phyloP scores from a whole-genome alignment of 371 early-diverging fungal species.

The Amoeboaphelidium occidentale region DNA sequence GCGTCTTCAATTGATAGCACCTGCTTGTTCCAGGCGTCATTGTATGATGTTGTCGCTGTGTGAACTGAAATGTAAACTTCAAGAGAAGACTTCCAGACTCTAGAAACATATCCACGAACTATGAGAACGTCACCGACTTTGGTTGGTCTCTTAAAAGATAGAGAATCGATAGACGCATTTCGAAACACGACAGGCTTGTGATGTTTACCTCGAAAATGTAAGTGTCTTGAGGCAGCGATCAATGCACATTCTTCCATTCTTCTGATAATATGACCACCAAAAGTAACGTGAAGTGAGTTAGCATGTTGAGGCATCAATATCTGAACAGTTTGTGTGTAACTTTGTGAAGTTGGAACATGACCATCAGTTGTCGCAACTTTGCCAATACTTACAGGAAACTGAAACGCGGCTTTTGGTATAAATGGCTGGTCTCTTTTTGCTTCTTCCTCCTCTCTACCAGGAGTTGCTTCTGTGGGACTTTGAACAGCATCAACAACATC shows the following conservation, averaged over 20 bases:
- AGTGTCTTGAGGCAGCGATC: conserved; percentile 30
- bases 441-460: background rate
- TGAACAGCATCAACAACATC: conserved; percentile 7
- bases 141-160: conserved; percentile 10
- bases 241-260: conserved; percentile 46
- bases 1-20: too few species aligned
- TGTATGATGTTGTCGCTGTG: background rate
- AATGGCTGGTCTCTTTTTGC: conserved; percentile 7
- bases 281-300: conserved; percentile 37
- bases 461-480: background rate
- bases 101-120: conserved; percentile 25
- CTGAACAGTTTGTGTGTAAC: conserved; percentile 34
- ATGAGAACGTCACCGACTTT: conserved; percentile 31
- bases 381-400: background rate
- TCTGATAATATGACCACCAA: conserved; percentile 54
- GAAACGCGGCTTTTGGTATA: background rate
- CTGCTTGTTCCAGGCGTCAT: too few species aligned
- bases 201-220: background rate
- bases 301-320: conserved; percentile 49
- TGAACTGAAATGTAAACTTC: conserved; percentile 29
- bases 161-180: conserved; percentile 3
- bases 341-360: too few species aligned
- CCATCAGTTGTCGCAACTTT: too few species aligned
- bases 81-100: conserved; percentile 26
- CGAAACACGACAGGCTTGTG: background rate